A percentile compares a stretch with the other conserved stretches of the same genome.
Evolutionary conservation across 2,329 filamentous ascomycete genomes (phyloP).

Genomic region (Aspergillus sp.): DNA sequence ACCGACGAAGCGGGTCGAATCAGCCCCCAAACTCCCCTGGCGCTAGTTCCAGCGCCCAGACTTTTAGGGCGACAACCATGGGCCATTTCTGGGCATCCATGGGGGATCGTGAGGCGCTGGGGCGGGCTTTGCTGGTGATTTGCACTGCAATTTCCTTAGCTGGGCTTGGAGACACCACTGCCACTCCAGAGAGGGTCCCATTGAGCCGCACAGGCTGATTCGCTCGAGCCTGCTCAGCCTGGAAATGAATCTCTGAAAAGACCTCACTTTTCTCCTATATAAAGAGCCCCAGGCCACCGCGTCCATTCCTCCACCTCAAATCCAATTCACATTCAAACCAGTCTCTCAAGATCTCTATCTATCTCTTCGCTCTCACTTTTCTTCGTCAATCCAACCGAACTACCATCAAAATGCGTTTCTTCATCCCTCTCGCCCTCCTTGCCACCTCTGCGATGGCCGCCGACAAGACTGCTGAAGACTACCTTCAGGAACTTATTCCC

Average conservation of each 20-base stretch:
- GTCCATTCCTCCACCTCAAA: neutral
- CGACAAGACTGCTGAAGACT: neutral
- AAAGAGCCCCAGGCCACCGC: neutral
- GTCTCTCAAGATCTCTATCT: too few relatives aligned
- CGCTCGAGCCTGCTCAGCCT: neutral
- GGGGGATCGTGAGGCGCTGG: neutral
- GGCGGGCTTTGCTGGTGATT: neutral
- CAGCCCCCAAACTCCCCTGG: neutral
- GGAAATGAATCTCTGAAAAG: neutral
- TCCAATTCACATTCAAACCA: neutral
- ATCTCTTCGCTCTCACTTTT: neutral
- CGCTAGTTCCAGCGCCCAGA: neutral
- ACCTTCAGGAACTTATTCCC: neutral
- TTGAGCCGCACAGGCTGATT: neutral
- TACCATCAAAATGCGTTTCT: constrained; percentile 9
- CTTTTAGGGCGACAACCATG: neutral
- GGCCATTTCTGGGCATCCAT: neutral
- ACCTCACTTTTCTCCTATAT: neutral
- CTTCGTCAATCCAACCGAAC: neutral
- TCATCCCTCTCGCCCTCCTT: constrained; percentile 1
- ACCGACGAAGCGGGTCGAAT: neutral
- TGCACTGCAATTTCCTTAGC: neutral
- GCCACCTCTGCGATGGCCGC: neutral
- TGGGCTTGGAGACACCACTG: neutral
- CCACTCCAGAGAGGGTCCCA: neutral